phyloP scores from a whole-genome alignment of 2,329 filamentous ascomycete species.

The Fusarium austroafricanum region DNA sequence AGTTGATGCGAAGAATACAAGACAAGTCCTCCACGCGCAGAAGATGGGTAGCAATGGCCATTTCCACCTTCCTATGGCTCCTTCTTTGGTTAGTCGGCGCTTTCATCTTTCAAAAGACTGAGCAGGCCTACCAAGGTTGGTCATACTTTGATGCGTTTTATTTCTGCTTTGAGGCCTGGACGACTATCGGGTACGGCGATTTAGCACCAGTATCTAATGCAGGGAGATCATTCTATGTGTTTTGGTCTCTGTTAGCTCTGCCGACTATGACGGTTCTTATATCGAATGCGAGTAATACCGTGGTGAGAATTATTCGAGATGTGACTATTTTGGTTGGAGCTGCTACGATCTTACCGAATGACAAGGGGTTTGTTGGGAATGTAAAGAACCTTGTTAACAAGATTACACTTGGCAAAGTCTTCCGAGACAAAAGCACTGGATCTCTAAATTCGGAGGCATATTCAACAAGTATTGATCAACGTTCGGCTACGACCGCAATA shows the following conservation, averaged over 20 bases:
- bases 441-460: neutral
- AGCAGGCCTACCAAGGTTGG: neutral
- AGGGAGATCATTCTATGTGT: neutral
- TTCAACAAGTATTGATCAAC: neutral
- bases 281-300: constrained; percentile 1
- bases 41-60: constrained; percentile 1
- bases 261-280: constrained; percentile 5
- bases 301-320: neutral
- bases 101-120: neutral
- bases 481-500: too few relatives aligned
- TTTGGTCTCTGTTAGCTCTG: constrained; percentile 5
- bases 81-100: constrained; percentile 1
- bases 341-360: neutral
- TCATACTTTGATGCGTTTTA: constrained; percentile 9
- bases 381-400: neutral
- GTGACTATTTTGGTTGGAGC: neutral
- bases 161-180: constrained; percentile 10
- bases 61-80: constrained; percentile 1
- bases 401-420: neutral
- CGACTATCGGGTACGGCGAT: constrained; percentile 6
- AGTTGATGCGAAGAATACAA: neutral
- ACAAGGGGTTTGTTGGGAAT: neutral
- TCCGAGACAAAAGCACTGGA: neutral
- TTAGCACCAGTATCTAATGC: neutral
- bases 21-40: neutral